Evolutionary conservation across 495 filamentous ascomycete genomes (phyloP), one percentile per base, ranked within the genome.

Genomic region (Penicillium canescens): DNA sequence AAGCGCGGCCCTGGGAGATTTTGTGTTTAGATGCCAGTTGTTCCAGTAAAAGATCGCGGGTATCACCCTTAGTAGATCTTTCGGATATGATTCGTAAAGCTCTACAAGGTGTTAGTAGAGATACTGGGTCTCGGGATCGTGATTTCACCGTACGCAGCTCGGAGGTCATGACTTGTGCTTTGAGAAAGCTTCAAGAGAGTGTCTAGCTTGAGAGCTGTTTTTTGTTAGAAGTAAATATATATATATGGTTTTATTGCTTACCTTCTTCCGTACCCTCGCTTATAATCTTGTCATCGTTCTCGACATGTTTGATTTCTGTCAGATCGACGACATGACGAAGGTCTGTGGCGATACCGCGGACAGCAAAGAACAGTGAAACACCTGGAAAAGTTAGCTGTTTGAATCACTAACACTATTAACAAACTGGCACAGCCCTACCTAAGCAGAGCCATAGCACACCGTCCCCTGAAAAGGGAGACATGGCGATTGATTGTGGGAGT

Each of bases 41-140:
- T 28, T 62, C 58, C 20, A 80, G 47, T 6, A 82, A 61, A 26
- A 77, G 47, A 46, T 74, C 63, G 16, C 72, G 71, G 8, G 74
- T 71, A 28, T 65, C 64, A 0, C 68, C 75, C 46, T 75, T 76
- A 9, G 73, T 68, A 8, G 72, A 72, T 57, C 79, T 61, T 50
- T 79, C 77, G 11, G 70, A 74, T 24, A 82, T 74, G 1, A 82
- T 80, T 12, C 75, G 77, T 36, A 78, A 55, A 26, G 78, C 73
- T 38, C 78, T 80, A 28, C 11, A 10, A 16, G 37, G 18, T 14
- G 33, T 67, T 57, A 67, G 54, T 45, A 11, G 14, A 23, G 20
- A 18, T 14, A 14, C 6, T n/a, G 45, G 12, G 12, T 10, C 18
- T 42, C 4, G 28, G 39, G 20, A 38, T 14, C 11, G 50, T 23